phyloP scores from a whole-genome alignment of 371 early-diverging fungal genomes.

The Funneliformis caledonium region DNA sequence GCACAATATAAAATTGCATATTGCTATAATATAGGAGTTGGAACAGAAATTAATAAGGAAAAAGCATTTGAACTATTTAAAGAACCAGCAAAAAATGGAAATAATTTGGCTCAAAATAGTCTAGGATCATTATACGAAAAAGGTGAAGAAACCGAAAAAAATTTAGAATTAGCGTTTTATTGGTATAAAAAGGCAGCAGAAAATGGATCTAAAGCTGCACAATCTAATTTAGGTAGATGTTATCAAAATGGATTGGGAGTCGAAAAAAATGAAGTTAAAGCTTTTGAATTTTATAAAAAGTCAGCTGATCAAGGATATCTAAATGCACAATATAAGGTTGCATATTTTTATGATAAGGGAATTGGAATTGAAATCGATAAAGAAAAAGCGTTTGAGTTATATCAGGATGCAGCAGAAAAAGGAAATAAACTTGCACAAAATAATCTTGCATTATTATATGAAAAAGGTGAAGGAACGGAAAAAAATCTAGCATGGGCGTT shows the following conservation, averaged over 20 bases:
- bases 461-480: too few relatives aligned
- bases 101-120: constrained; percentile 71
- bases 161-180: constrained; percentile 58
- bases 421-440: too few relatives aligned
- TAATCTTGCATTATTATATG: too few relatives aligned
- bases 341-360: too few relatives aligned
- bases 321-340: constrained; percentile 67
- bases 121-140: constrained; percentile 74
- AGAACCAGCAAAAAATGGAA: constrained; percentile 62
- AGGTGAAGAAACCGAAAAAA: constrained; percentile 65
- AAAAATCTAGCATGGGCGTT: too few relatives aligned
- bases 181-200: constrained; percentile 75
- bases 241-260: constrained; percentile 73
- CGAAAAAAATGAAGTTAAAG: constrained; percentile 54
- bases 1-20: constrained; percentile 83
- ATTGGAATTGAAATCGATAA: too few relatives aligned
- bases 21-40: constrained; percentile 80
- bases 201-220: constrained; percentile 59
- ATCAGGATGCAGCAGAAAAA: too few relatives aligned
- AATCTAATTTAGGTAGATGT: constrained; percentile 69
- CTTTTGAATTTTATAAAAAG: constrained; percentile 67
- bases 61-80: constrained; percentile 81
- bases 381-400: too few relatives aligned
- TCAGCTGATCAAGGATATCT: constrained; percentile 74
- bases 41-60: constrained; percentile 58